Evolutionary conservation across 176 grass and related monocot genomes (phyloP).

Genomic region (Musa troglodytarum): DNA sequence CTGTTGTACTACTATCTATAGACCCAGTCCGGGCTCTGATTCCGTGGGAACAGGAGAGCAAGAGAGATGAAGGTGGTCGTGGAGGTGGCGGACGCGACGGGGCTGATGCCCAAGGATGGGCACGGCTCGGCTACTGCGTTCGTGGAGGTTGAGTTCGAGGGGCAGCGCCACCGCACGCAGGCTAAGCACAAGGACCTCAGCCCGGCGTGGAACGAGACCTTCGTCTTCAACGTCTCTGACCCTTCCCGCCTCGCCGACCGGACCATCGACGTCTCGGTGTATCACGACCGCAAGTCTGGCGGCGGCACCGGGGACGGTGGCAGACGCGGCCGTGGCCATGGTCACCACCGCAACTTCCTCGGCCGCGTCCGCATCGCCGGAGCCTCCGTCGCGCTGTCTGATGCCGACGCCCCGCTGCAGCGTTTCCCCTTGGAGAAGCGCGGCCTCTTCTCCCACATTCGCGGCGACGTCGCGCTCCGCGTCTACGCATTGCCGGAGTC

Average conservation of each 20-base stretch:
- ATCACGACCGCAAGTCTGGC: conserved; percentile 2
- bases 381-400: background rate
- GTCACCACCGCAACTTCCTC: background rate
- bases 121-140: conserved; percentile 18
- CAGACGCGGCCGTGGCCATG: background rate
- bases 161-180: conserved; percentile 17
- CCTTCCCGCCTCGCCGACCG: background rate
- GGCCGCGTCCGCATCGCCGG: conserved; percentile 16
- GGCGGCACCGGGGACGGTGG: background rate
- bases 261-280: conserved; percentile 16
- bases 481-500: conserved; percentile 4
- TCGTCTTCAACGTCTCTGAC: conserved; percentile 15
- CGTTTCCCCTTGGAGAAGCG: conserved; percentile 12
- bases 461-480: conserved; percentile 11
- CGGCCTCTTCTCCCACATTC: conserved; percentile 15
- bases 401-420: background rate
- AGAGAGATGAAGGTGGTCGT: conserved; percentile 10
- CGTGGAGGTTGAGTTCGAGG: conserved; percentile 25
- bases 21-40: background rate
- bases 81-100: conserved; percentile 18
- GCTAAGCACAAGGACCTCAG: conserved; percentile 24
- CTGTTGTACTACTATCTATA: background rate
- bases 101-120: conserved; percentile 15
- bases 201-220: conserved; percentile 26
- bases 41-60: background rate